Evolutionary conservation across 371 early-diverging fungal species (phyloP).

Genomic region (Catenaria anguillulae): DNA sequence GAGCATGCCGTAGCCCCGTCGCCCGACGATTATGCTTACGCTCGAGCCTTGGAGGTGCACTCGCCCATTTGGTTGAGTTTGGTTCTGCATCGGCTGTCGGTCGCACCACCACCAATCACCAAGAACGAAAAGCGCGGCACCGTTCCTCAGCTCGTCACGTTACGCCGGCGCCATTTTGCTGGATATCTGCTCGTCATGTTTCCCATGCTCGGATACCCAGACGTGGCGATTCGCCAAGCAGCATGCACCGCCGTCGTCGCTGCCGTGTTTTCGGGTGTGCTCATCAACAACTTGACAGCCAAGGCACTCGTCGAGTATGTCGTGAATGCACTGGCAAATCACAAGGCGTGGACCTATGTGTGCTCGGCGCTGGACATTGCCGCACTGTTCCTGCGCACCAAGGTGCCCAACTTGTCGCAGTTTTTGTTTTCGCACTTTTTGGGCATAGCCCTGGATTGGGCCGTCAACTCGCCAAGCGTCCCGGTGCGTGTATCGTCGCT

Average conservation of each 20-base stretch:
- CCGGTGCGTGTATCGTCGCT: neutral
- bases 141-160: neutral
- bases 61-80: neutral
- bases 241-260: neutral
- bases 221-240: neutral
- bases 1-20: neutral
- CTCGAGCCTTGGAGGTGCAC: neutral
- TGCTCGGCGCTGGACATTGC: conserved; percentile 3
- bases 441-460: conserved; percentile 2
- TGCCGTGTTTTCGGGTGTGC: neutral
- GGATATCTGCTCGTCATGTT: neutral
- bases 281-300: neutral
- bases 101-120: neutral
- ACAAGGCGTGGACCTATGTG: conserved; percentile 5
- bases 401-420: neutral
- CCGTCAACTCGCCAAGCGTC: neutral
- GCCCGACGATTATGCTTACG: neutral
- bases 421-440: neutral
- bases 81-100: neutral
- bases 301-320: conserved; percentile 3
- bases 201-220: neutral
- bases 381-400: neutral
- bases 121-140: neutral
- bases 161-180: neutral
- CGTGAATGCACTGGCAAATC: neutral